Conservation (phyloP, 805 yeast genomes). For the Metschnikowia cubensis region DNA sequence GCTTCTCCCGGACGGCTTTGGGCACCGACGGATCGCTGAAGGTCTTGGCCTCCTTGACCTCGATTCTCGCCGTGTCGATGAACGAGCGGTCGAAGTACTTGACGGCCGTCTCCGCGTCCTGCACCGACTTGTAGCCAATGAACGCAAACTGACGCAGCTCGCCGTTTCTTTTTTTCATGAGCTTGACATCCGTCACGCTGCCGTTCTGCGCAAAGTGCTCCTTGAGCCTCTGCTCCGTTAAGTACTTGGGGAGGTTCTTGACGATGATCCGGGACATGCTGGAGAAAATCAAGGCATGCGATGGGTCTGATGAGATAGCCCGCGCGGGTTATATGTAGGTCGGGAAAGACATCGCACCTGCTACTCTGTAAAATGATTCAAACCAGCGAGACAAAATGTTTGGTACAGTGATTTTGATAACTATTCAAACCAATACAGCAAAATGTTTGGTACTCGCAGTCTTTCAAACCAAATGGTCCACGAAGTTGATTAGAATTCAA, state of each 20-base stretch:
- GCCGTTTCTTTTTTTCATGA: conserved; percentile 77
- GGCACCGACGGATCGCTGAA: conserved; percentile 83
- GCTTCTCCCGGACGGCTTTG: conserved; percentile 45
- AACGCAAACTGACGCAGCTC: conserved; percentile 91
- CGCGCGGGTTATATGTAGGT: background rate
- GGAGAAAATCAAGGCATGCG: background rate
- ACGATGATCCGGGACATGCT: conserved; percentile 84
- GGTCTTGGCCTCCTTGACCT: conserved; percentile 79
- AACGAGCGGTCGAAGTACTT: conserved; percentile 71
- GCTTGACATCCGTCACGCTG: conserved; percentile 80
- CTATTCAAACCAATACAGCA: too few species aligned
- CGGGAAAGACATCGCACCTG: too few species aligned
- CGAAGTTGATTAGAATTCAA: too few species aligned
- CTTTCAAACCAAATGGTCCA: too few species aligned
- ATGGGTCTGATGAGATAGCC: conserved; percentile 4
- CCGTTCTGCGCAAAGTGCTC: conserved; percentile 61
- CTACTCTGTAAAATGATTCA: too few species aligned
- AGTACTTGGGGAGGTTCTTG: conserved; percentile 78
- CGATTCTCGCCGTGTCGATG: conserved; percentile 76
- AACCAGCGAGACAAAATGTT: too few species aligned
- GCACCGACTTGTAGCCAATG: conserved; percentile 71
- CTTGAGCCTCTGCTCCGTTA: conserved; percentile 67
- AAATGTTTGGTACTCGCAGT: too few species aligned
- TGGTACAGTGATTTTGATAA: too few species aligned
- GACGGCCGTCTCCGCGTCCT: conserved; percentile 77